Evolutionary conservation across 2,329 filamentous ascomycete genomes (phyloP).

Genomic region (Clonostachys rosea): DNA sequence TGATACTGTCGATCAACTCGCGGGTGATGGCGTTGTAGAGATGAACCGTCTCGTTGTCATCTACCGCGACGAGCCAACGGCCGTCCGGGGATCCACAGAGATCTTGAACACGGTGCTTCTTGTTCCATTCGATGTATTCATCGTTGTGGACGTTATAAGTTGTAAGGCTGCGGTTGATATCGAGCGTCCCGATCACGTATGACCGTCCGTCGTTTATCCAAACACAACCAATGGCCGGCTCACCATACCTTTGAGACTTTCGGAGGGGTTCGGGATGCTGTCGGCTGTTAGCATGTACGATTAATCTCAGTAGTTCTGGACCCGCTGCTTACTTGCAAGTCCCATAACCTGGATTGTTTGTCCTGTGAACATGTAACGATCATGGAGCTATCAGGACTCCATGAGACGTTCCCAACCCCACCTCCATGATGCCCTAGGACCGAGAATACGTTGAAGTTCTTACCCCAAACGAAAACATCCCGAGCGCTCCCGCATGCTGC

Average conservation of each 20-base stretch:
- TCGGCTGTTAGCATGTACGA: conserved; percentile 10
- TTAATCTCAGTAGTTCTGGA: not conserved
- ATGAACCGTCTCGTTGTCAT: conserved; percentile 64
- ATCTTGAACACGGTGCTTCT: conserved; percentile 74
- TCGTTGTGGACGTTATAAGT: conserved; percentile 61
- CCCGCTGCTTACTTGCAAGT: conserved; percentile 51
- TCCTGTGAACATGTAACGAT: conserved; percentile 81
- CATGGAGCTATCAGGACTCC: conserved; percentile 88
- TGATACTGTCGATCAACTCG: conserved; percentile 70
- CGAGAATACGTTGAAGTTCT: conserved; percentile 61
- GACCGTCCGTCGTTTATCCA: conserved; percentile 76
- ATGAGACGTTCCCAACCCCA: conserved; percentile 76
- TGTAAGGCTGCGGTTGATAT: conserved; percentile 60
- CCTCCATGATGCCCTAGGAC: conserved; percentile 60
- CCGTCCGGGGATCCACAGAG: conserved; percentile 80
- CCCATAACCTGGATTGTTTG: conserved; percentile 70
- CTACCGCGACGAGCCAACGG: conserved; percentile 73
- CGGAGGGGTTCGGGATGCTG: conserved; percentile 61
- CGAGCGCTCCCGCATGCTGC: conserved; percentile 78
- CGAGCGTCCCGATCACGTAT: conserved; percentile 77
- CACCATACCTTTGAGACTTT: conserved; percentile 65
- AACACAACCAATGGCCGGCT: conserved; percentile 84
- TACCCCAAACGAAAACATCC: conserved; percentile 78
- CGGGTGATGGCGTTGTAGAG: conserved; percentile 78
- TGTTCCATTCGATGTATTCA: conserved; percentile 60